Evolutionary conservation across 148 eudicot genomes (phyloP), one percentile per base, ranked within the genome.

Genomic region (Cornus kousa): DNA sequence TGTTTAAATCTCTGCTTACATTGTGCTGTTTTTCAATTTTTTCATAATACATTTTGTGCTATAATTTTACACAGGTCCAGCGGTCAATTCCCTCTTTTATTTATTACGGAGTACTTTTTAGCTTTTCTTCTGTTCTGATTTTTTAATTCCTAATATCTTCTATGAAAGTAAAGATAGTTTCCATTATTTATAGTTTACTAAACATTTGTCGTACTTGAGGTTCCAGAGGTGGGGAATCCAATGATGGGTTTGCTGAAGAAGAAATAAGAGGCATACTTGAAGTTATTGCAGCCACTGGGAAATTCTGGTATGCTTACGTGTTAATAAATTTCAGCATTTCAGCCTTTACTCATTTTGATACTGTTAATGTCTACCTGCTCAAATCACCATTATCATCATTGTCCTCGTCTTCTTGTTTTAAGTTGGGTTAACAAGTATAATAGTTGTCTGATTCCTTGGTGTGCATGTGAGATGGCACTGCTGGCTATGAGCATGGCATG

Each of bases 221-320:
- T 71, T 78, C 50, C 79, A 91, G 95, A 79, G 85, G 53, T 48
- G 75, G 77, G 77, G 92, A 89, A 74, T 65, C 80, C 65, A 83
- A 82, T 79, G 86, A 74, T 19, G 85, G 74, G 79, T 76, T 84
- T 74, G 86, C 90, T 16, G 89, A 86, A 55, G 98, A 89, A 76
- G 97, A 88, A 77, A 89, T 85, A 55, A 87, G 88, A 86, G 79
- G 77, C 72, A 81, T 84, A 55, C 79, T 94, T 79, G 91, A 87
- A 84, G 77, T 80, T 67, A 89, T 88, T 71, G 93, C 98, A 76
- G 84, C 93, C 53, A 88, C 97, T 5, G 98, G 98, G 76, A 88
- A 89, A 71, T 94, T 87, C 82, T 92, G 98, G 98, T 94, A 90
- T 69, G 87, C 57, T 77, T 82, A 70, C 77, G 70, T 66, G 57